Evolutionary conservation across 2,329 filamentous ascomycete species (phyloP).

Genomic region (Diaporthe sp.): DNA sequence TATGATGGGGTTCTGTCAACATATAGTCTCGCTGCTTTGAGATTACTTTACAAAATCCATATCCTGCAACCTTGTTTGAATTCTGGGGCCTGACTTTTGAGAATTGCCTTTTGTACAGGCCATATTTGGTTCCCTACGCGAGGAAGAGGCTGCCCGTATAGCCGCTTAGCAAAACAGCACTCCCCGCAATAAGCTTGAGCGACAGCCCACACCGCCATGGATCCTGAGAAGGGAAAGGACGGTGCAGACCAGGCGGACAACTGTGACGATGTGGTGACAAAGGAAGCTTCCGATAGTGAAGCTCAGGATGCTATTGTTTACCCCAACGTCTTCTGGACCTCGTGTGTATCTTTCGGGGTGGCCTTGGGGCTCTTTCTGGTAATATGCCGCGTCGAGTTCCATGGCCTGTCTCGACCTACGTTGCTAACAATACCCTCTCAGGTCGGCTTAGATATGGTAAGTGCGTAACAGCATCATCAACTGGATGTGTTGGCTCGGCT

Average conservation of each 20-base stretch:
- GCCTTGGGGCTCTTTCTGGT: slow-evolving; percentile 16
- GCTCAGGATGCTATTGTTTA: neutral
- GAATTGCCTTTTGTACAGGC: neutral
- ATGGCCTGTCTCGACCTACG: neutral
- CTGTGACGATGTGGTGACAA: neutral
- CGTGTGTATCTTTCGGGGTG: slow-evolving; percentile 6
- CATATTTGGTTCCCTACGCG: neutral
- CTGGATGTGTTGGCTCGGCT: too few species aligned
- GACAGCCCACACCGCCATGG: neutral
- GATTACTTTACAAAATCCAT: neutral
- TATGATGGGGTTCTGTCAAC: neutral
- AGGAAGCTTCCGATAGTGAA: neutral
- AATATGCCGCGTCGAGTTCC: rapidly evolving
- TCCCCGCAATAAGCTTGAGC: neutral
- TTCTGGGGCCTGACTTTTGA: neutral
- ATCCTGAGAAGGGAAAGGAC: neutral
- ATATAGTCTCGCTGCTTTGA: neutral
- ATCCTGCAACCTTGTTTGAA: neutral
- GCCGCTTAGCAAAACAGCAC: neutral
- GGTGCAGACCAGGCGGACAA: neutral
- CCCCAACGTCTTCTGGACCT: slow-evolving; percentile 17
- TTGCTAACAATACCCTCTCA: neutral
- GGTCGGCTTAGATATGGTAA: slow-evolving; percentile 19
- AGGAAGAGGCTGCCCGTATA: neutral
- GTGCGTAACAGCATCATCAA: rapidly evolving